Conservation (phyloP, 805 yeast species). For the Kluyveromyces siamensis region DNA sequence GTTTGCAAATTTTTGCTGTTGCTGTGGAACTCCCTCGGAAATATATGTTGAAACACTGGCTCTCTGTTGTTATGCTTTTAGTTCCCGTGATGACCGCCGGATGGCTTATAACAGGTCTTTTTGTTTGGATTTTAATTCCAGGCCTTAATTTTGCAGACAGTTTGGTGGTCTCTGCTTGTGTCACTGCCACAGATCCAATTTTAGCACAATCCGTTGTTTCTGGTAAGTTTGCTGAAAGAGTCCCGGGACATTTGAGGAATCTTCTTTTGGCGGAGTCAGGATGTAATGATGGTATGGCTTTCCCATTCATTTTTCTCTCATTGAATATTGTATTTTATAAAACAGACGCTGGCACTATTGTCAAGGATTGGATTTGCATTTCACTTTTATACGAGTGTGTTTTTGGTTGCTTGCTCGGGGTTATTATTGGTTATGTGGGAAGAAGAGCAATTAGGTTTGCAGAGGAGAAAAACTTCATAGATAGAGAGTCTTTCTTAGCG, state of each 20-base stretch:
- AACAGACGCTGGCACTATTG: slow-evolving; percentile 57
- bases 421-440: slow-evolving; percentile 59
- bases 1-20: slow-evolving; percentile 86
- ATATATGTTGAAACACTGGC: slow-evolving; percentile 79
- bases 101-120: slow-evolving; percentile 75
- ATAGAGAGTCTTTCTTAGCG: slow-evolving; percentile 81
- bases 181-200: slow-evolving; percentile 93
- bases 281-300: slow-evolving; percentile 95
- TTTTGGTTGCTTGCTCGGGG: slow-evolving; percentile 71
- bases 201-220: slow-evolving; percentile 90
- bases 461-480: slow-evolving; percentile 59
- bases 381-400: slow-evolving; percentile 76
- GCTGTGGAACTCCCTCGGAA: slow-evolving; percentile 89
- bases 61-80: slow-evolving; percentile 61
- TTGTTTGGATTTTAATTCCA: slow-evolving; percentile 71
- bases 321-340: slow-evolving; percentile 57
- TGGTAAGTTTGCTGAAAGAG: slow-evolving; percentile 83
- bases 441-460: slow-evolving; percentile 68
- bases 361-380: slow-evolving; percentile 70
- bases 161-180: slow-evolving; percentile 71
- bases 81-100: slow-evolving; percentile 87
- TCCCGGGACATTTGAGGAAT: slow-evolving; percentile 87
- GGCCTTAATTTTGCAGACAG: slow-evolving; percentile 63
- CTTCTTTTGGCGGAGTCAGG: slow-evolving; percentile 75
- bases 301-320: slow-evolving; percentile 74